Conservation (phyloP, 208 protist genomes). For the Trypanosoma cruzi region DNA sequence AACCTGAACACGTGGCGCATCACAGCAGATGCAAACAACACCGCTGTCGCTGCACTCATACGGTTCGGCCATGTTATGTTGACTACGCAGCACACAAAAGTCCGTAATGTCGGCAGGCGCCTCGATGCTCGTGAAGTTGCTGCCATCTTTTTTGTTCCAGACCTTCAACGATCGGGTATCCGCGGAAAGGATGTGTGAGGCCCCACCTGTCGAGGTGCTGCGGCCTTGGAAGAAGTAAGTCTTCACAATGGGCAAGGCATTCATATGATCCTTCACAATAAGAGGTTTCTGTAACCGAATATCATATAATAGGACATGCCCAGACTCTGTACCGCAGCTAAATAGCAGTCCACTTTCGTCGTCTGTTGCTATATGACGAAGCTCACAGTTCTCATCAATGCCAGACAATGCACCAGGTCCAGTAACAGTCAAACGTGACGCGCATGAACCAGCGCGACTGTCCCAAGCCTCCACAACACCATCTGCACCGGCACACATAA, state of each 20-base stretch:
- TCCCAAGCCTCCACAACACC: constrained; percentile 87
- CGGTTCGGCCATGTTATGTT: constrained; percentile 83
- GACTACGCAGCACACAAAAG: constrained; percentile 80
- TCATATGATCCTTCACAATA: constrained; percentile 96
- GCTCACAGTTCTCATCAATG: constrained; percentile 38
- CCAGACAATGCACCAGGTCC: constrained; percentile 40
- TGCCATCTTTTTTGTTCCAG: constrained; percentile 91
- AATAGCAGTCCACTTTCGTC: constrained; percentile 74
- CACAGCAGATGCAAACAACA: constrained; percentile 91
- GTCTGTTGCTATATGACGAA: constrained; percentile 74
- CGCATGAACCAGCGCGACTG: constrained; percentile 46
- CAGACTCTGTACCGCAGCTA: constrained; percentile 74
- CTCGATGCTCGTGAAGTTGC: constrained; percentile 90
- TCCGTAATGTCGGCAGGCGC: constrained; percentile 83
- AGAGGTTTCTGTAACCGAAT: constrained; percentile 84
- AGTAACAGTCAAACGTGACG: constrained; percentile 53
- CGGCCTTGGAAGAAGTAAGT: constrained; percentile 91
- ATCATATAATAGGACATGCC: constrained; percentile 89
- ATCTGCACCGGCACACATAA: constrained; percentile 69
- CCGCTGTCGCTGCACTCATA: constrained; percentile 86
- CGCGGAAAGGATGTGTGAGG: constrained; percentile 73
- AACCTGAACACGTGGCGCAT: constrained; percentile 91
- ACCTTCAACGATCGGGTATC: constrained; percentile 94
- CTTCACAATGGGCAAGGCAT: constrained; percentile 93
- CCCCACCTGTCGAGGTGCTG: constrained; percentile 76